phyloP scores from a whole-genome alignment of 352 stramenopile genomes.

The Globisporangium middletonii region DNA sequence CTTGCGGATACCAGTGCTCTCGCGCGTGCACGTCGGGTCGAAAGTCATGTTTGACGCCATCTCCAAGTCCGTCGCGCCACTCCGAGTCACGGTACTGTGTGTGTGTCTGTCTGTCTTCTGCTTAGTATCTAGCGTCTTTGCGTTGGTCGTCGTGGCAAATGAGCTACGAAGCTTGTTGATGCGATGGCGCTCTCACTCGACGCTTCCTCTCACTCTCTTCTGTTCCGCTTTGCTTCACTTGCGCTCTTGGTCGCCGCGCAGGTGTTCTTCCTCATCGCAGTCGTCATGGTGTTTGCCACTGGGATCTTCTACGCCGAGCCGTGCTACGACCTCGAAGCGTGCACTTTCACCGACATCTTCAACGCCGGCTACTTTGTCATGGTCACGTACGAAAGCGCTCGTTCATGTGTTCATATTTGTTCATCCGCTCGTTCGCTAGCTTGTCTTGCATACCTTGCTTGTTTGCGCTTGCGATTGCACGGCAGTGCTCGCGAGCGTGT shows the following conservation, averaged over 20 bases:
- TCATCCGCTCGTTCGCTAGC: too few relatives aligned
- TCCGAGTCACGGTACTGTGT: conserved; percentile 37
- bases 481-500: too few relatives aligned
- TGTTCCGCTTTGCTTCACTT: too few relatives aligned
- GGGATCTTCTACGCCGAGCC: conserved; percentile 50
- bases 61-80: conserved; percentile 25
- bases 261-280: conserved; percentile 46
- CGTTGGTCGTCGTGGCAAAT: background rate
- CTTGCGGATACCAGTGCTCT: conserved; percentile 26
- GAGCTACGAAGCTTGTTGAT: too few relatives aligned
- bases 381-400: background rate
- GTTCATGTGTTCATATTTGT: too few relatives aligned
- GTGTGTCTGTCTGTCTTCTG: too few relatives aligned
- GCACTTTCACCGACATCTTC: conserved; percentile 54
- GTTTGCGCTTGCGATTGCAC: too few relatives aligned
- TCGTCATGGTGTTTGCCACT: conserved; percentile 53
- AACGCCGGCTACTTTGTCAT: conserved; percentile 60
- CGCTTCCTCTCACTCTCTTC: too few relatives aligned
- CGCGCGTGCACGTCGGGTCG: conserved; percentile 31
- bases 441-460: too few relatives aligned
- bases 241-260: conserved; percentile 2
- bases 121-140: background rate
- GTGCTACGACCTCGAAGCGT: conserved; percentile 42
- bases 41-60: conserved; percentile 37
- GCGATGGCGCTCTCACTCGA: too few relatives aligned